Evolutionary conservation across 176 grass and related monocot species (phyloP).

Genomic region (Eleusine indica): DNA sequence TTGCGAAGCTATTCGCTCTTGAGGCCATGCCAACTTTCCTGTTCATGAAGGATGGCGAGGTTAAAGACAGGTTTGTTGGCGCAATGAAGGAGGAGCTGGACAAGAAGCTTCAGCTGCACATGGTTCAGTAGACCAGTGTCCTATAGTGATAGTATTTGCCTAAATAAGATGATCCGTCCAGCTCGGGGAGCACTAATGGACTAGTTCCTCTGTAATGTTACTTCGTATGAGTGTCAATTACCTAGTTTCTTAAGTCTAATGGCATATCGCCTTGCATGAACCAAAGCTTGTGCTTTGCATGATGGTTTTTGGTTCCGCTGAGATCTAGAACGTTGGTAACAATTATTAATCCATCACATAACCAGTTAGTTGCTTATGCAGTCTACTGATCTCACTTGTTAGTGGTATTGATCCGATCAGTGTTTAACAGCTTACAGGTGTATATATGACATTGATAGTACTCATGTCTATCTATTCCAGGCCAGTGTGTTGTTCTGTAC

Average conservation of each 20-base stretch:
- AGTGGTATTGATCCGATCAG: neutral
- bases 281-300: slow-evolving; percentile 18
- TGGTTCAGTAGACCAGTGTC: slow-evolving; percentile 23
- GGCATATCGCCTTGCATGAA: slow-evolving; percentile 30
- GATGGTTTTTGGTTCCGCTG: neutral
- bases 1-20: slow-evolving; percentile 56
- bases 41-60: slow-evolving; percentile 61
- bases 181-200: slow-evolving; percentile 15
- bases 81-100: slow-evolving; percentile 46
- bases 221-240: neutral
- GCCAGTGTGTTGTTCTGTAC: neutral
- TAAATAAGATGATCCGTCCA: slow-evolving; percentile 43
- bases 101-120: slow-evolving; percentile 45
- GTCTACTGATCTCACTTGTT: neutral
- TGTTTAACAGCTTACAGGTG: neutral
- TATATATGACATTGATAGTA: neutral
- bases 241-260: neutral
- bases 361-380: neutral
- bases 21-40: slow-evolving; percentile 76
- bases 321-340: slow-evolving; percentile 11
- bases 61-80: slow-evolving; percentile 63
- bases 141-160: slow-evolving; percentile 15
- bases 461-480: neutral
- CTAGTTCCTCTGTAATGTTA: slow-evolving; percentile 16
- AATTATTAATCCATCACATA: neutral